Evolutionary conservation across 495 filamentous ascomycete species (phyloP).

Genomic region (Usnea hakonensis): DNA sequence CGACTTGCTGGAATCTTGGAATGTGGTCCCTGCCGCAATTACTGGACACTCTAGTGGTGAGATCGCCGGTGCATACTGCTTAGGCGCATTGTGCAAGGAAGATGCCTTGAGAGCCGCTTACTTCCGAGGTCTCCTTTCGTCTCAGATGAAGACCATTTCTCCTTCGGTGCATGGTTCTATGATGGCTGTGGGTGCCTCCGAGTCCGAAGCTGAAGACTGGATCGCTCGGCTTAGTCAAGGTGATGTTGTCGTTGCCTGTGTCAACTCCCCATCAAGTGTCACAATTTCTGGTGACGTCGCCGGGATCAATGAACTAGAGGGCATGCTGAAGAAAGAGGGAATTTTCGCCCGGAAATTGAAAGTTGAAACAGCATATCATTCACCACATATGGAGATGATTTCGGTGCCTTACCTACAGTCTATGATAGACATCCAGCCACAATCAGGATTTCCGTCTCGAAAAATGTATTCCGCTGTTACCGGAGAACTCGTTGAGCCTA

Average conservation of each 20-base stretch:
- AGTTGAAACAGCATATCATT: constrained; percentile 41
- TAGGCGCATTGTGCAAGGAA: constrained; percentile 24
- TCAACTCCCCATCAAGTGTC: constrained; percentile 32
- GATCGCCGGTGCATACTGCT: constrained; percentile 33
- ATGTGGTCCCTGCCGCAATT: constrained; percentile 28
- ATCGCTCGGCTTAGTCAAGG: neutral
- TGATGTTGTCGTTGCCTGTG: constrained; percentile 27
- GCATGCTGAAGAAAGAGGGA: constrained; percentile 24
- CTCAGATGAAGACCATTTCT: constrained; percentile 11
- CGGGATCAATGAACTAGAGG: constrained; percentile 29
- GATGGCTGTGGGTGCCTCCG: constrained; percentile 30
- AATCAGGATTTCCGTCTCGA: constrained; percentile 8
- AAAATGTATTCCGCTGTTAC: constrained; percentile 39
- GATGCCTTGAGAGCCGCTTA: constrained; percentile 28
- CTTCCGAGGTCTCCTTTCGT: constrained; percentile 26
- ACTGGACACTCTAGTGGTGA: constrained; percentile 40
- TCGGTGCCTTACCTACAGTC: constrained; percentile 27
- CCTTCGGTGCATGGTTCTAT: constrained; percentile 26
- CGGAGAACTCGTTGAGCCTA: constrained; percentile 21
- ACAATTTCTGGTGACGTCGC: constrained; percentile 31
- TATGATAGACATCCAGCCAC: constrained; percentile 28
- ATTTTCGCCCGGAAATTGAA: constrained; percentile 36
- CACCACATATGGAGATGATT: constrained; percentile 35
- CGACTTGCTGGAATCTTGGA: constrained; percentile 31
- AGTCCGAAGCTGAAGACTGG: constrained; percentile 22